These are phyloP conservation scores for Trametes meyenii DNA, from an alignment of 768 basidiomycete genomes.

Conservation along the genomic window DNA sequence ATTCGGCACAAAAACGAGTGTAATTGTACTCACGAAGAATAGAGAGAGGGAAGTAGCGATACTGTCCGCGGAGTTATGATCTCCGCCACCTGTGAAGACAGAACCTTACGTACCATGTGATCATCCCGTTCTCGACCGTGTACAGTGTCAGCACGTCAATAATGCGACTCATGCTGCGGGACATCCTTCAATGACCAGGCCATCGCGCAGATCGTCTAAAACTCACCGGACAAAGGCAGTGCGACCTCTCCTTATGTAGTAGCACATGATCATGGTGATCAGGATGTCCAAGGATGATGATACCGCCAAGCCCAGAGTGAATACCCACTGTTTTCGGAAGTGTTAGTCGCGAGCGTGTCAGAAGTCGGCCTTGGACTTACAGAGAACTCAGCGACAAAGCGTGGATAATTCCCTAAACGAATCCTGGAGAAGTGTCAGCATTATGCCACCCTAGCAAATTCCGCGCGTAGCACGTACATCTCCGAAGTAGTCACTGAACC, in stretches of 20 bases:
- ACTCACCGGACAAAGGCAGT: conserved; percentile 24
- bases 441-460: not conserved
- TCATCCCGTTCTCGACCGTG: conserved; percentile 32
- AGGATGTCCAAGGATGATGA: conserved; percentile 31
- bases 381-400: conserved; percentile 18
- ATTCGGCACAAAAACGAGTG: not conserved
- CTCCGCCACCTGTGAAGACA: not conserved
- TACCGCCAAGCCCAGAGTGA: conserved; percentile 31
- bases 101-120: conserved; percentile 28
- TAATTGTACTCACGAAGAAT: conserved; percentile 26
- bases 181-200: not conserved
- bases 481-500: conserved; percentile 9
- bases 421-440: conserved; percentile 14
- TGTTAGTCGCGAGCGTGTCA: not conserved
- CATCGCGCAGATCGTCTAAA: not conserved
- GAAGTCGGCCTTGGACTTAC: conserved; percentile 7
- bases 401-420: conserved; percentile 17
- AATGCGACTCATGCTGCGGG: conserved; percentile 27
- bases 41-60: conserved; percentile 27
- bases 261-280: conserved; percentile 29
- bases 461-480: conserved; percentile 2
- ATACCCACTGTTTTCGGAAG: conserved; percentile 28
- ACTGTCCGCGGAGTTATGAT: conserved; percentile 11
- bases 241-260: conserved; percentile 28
- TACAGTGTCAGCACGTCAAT: conserved; percentile 30